These are phyloP conservation scores for Cyclocybe aegerita DNA, from an alignment of 768 basidiomycete genomes.

Conservation along the genomic window DNA sequence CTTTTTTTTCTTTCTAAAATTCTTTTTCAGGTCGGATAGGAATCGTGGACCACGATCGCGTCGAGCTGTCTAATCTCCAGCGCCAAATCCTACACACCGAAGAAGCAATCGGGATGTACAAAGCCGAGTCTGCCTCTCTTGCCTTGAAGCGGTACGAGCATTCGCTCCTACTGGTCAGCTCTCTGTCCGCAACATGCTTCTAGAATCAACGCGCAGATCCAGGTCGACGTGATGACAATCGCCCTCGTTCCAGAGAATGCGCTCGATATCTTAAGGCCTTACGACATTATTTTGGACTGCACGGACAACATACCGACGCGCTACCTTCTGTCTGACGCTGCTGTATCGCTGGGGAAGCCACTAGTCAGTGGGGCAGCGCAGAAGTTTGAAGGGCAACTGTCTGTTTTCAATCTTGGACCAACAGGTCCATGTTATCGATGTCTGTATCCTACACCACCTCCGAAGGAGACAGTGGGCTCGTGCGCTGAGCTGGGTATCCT, in stretches of 20 bases:
- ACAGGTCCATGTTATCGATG: conserved; percentile 93
- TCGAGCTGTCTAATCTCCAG: conserved; percentile 88
- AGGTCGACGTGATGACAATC: conserved; percentile 50
- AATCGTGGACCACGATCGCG: conserved; percentile 85
- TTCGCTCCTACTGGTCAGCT: not conserved
- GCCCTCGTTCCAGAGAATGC: conserved; percentile 68
- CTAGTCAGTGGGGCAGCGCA: conserved; percentile 94
- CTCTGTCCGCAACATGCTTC: not conserved
- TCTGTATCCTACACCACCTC: conserved; percentile 81
- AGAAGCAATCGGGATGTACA: conserved; percentile 72
- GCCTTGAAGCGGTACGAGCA: conserved; percentile 59
- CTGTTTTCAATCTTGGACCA: conserved; percentile 66
- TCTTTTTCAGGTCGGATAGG: conserved; percentile 66
- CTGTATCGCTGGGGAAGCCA: conserved; percentile 72
- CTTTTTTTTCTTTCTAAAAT: conserved; percentile 2
- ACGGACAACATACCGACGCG: conserved; percentile 93
- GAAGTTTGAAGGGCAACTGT: conserved; percentile 79
- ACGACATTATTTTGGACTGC: conserved; percentile 87
- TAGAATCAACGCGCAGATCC: conserved; percentile 77
- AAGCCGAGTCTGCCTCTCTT: conserved; percentile 78
- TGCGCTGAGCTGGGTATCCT: conserved; percentile 91
- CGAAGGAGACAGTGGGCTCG: conserved; percentile 59
- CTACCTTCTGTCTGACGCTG: conserved; percentile 88
- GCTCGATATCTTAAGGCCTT: conserved; percentile 52
- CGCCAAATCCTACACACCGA: conserved; percentile 88